These are phyloP conservation scores for Fusarium anguioides DNA, from an alignment of 2,329 filamentous ascomycete species.

Conservation along the genomic window DNA sequence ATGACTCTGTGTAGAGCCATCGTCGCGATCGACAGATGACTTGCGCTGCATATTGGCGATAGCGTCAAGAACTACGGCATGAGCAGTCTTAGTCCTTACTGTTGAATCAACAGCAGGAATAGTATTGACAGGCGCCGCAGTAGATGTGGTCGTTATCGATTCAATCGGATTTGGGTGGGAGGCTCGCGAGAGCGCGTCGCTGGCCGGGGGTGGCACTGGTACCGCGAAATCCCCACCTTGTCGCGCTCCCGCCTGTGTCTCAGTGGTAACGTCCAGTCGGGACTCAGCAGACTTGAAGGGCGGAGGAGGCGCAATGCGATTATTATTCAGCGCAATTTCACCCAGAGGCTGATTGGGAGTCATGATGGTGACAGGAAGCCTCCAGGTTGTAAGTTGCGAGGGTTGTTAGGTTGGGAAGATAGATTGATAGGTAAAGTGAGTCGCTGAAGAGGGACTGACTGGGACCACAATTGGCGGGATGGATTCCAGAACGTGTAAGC, in stretches of 20 bases:
- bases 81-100: constrained; percentile 24
- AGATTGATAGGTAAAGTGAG: neutral
- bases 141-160: constrained; percentile 19
- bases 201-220: constrained; percentile 34
- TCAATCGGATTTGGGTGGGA: constrained; percentile 39
- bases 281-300: constrained; percentile 24
- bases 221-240: constrained; percentile 45
- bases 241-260: constrained; percentile 36
- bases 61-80: constrained; percentile 18
- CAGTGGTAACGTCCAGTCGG: constrained; percentile 24
- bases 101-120: constrained; percentile 23
- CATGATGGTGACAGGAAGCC: constrained; percentile 31
- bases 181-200: constrained; percentile 42
- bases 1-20: constrained; percentile 43
- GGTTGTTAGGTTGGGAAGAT: constrained; percentile 20
- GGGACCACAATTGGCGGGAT: constrained; percentile 17
- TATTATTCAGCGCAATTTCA: constrained; percentile 36
- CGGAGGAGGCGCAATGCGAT: constrained; percentile 35
- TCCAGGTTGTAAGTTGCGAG: constrained; percentile 12
- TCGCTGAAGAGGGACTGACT: constrained; percentile 5
- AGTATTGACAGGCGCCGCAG: constrained; percentile 14
- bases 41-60: constrained; percentile 32
- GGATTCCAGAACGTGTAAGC: constrained; percentile 31
- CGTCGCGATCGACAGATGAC: constrained; percentile 37
- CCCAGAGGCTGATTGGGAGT: constrained; percentile 37